These are phyloP conservation scores for Dissophora globulifera DNA, from an alignment of 192 early-diverging fungal species.

Conservation along the genomic window DNA sequence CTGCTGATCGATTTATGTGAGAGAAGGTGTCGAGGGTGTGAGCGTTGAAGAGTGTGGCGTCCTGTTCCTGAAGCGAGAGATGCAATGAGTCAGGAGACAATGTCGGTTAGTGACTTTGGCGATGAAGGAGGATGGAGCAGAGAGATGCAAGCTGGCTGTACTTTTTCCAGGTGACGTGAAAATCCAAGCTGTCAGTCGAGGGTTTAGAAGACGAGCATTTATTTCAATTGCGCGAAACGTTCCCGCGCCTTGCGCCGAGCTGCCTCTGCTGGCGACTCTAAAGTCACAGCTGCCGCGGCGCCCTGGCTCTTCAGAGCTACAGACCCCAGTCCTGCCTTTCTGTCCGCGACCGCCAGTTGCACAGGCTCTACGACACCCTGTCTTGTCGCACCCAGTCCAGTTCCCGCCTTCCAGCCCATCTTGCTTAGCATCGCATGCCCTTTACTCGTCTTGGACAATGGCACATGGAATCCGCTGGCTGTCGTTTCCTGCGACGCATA, in stretches of 20 bases:
- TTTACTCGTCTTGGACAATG: constrained; percentile 54
- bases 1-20: neutral
- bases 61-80: no score
- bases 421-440: constrained; percentile 67
- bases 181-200: no score
- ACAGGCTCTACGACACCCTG: constrained; percentile 59
- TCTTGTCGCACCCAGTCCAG: constrained; percentile 54
- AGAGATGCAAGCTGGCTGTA: no score
- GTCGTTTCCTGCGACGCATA: neutral
- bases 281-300: constrained; percentile 10
- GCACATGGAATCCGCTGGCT: constrained; percentile 39
- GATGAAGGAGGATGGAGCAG: no score
- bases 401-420: constrained; percentile 74
- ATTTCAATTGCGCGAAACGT: constrained; percentile 35
- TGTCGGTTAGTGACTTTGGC: no score
- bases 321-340: constrained; percentile 60
- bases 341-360: constrained; percentile 49
- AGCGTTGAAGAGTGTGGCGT: no score
- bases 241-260: constrained; percentile 40
- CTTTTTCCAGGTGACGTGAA: no score
- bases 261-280: constrained; percentile 21
- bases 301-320: constrained; percentile 20
- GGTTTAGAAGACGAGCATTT: no score
- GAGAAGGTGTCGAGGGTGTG: neutral
- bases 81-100: no score